A percentile compares a stretch with the other conserved stretches of the same genome.
Conservation (phyloP, 2,329 filamentous ascomycete species). For the Aspergillus chevalieri region DNA sequence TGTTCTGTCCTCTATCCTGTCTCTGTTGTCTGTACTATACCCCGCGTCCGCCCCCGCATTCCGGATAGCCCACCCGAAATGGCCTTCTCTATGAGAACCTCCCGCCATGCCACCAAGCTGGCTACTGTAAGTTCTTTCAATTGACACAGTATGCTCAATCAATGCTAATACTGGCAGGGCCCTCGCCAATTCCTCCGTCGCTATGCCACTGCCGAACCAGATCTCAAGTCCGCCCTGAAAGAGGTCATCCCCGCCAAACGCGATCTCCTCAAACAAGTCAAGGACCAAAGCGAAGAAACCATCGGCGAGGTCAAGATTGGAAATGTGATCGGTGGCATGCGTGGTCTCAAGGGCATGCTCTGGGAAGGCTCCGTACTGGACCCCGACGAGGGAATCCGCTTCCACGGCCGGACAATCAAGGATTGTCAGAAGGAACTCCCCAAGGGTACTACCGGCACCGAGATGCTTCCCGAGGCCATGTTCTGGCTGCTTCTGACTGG, state of each 20-base stretch:
- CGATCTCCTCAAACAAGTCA: slow-evolving; percentile 89
- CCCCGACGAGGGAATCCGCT: slow-evolving; percentile 93
- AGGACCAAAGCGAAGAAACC: slow-evolving; percentile 71
- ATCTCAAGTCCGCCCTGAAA: slow-evolving; percentile 81
- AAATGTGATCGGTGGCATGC: slow-evolving; percentile 93
- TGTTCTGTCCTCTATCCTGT: background rate
- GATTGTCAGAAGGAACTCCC: slow-evolving; percentile 92
- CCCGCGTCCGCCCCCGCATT: slow-evolving; percentile 3
- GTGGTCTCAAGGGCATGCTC: slow-evolving; percentile 94
- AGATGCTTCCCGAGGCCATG: slow-evolving; percentile 99
- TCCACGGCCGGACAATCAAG: slow-evolving; percentile 96
- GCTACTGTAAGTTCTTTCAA: slow-evolving; percentile 25
- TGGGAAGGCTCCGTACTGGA: slow-evolving; percentile 98
- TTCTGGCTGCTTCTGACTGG: slow-evolving; percentile 98
- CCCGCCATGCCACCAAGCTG: slow-evolving; percentile 33
- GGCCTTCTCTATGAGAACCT: slow-evolving; percentile 29
- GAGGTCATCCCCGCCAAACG: slow-evolving; percentile 84
- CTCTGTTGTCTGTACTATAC: slow-evolving; percentile 1
- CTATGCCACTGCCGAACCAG: slow-evolving; percentile 67
- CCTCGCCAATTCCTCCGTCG: slow-evolving; percentile 17
- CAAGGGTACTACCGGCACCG: slow-evolving; percentile 80
- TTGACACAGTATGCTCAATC: background rate
- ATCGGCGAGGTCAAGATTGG: slow-evolving; percentile 91
- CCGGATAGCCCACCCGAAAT: slow-evolving; percentile 10
- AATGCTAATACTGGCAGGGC: slow-evolving; percentile 4